phyloP scores from a whole-genome alignment of 805 yeast species.

The Wickerhamiella domercqiae region DNA sequence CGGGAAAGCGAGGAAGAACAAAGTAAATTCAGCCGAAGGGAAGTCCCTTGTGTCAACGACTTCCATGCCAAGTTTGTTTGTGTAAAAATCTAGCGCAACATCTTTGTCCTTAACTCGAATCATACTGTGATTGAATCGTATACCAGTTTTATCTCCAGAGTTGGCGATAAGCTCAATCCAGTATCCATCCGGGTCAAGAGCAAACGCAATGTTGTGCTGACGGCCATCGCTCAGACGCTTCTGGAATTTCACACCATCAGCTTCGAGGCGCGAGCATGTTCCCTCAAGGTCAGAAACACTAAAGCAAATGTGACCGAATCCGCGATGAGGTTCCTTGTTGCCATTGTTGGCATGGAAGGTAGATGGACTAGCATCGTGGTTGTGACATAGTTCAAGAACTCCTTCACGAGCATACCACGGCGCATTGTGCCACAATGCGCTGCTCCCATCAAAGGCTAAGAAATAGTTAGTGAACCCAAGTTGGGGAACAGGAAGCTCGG shows the following conservation, averaged over 20 bases:
- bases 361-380: constrained; percentile 47
- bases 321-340: constrained; percentile 68
- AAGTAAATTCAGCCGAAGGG: constrained; percentile 61
- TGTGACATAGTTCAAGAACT: constrained; percentile 69
- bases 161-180: constrained; percentile 84
- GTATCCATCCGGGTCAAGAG: constrained; percentile 88
- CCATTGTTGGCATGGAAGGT: constrained; percentile 58
- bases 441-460: constrained; percentile 39
- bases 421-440: constrained; percentile 24
- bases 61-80: constrained; percentile 67
- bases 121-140: constrained; percentile 75
- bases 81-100: constrained; percentile 63
- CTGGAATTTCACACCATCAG: constrained; percentile 55
- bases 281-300: constrained; percentile 64
- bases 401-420: constrained; percentile 38
- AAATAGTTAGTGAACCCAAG: constrained; percentile 52
- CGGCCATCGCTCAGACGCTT: constrained; percentile 81
- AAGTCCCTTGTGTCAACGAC: constrained; percentile 41
- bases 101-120: constrained; percentile 77
- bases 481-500: constrained; percentile 36
- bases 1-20: constrained; percentile 73
- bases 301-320: constrained; percentile 88
- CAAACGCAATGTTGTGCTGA: constrained; percentile 86
- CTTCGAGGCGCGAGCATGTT: constrained; percentile 43
- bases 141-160: constrained; percentile 15